Evolutionary conservation across 208 protist genomes (phyloP), one percentile per base, ranked within the genome.

Genomic region (Polymyxa betae): DNA sequence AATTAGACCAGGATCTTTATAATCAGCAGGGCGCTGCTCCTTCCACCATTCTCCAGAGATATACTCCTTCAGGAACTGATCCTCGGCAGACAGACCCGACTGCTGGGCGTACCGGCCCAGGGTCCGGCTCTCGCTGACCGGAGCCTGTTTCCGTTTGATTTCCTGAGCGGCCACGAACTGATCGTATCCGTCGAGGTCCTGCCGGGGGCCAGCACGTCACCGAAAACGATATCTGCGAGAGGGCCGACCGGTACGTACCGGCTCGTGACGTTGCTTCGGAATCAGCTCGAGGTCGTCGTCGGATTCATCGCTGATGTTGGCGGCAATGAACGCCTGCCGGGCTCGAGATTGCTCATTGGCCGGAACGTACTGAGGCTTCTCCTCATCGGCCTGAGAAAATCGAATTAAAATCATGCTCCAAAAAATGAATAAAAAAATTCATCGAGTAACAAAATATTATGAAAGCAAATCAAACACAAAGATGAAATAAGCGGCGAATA

Each of bases 51-150:
- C 72, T n/a, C 72, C 72, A 43, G 72, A 20, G 72, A 82, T 82
- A n/a, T 82, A 82, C 72, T 82, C 72, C 72, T 82, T 82, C 72
- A 82, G 35, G n/a, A 82, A 82, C 72, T 45, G 72, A 43, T 82
- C 72, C n/a, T 82, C 72, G 10, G 72, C 16, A 20, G 72, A 40
- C 72, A 82, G n/a, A 43, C n/a, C 72, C 35, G 5, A 35, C 35
- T 5, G 12, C 5, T n/a, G 20, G 20, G 54, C 54, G 20, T 32
- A 29, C 16, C 54, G 54, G 20, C 20, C 16, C 54, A 66, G 54
- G 20, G 54, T 66, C 29, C 29, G 54, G 20, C 20, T 32, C 29
- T 66, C 54, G 16, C 20, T 16, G 20, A 66, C 54, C 54, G 54
- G 54, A 16, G 54, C 54, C 54, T 66, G 20, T 29, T 66, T 66